Evolutionary conservation across 139 green algal genomes (phyloP), one percentile per base, ranked within the genome.

Genomic region (Chlamydomonas sp.): DNA sequence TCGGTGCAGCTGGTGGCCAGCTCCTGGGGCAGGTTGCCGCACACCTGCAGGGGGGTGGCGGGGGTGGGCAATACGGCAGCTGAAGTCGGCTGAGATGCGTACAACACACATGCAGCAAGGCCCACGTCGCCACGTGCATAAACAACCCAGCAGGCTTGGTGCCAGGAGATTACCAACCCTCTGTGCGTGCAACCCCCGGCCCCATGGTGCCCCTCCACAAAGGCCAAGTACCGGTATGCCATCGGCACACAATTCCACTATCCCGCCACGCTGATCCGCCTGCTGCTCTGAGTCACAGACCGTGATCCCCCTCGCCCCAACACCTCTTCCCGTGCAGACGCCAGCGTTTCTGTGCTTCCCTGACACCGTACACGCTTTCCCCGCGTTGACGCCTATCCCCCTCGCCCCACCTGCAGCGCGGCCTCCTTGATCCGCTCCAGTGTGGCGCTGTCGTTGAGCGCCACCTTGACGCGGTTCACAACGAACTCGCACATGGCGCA

Each of bases 401-500:
- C 8, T 20, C 8, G 73, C 6, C 58, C 61, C 67, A 84, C 86
- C 86, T 87, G 16, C 63, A 86, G 79, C 31, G 89, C 89, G 20
- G 69, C 81, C 66, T 87, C 18, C 72, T 86, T 90, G 84, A 90
- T 79, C 20, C 72, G 76, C 59, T 86, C 84, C 63, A 89, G 5
- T 2, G 79, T 73, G 20, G 57, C 63, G 0, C 79, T 75, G 85
- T 87, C 61, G 72, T 88, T 75, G 2, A 90, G 49, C 15, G 61
- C 63, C 74, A 68, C 1, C 85, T 91, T 72, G 63, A 88, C 79
- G 2, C n/a, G 59, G 20, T 49, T 31, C 20, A 92, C 85, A 61
- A 92, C 89, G 58, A 82, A 87, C 71, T 85, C 67, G 89, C 89
- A 92, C 72, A 92, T 78, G 18, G 80, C 74, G 80, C 89, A 92